Conservation (phyloP, 805 yeast species). For the Limtongia smithiae region DNA sequence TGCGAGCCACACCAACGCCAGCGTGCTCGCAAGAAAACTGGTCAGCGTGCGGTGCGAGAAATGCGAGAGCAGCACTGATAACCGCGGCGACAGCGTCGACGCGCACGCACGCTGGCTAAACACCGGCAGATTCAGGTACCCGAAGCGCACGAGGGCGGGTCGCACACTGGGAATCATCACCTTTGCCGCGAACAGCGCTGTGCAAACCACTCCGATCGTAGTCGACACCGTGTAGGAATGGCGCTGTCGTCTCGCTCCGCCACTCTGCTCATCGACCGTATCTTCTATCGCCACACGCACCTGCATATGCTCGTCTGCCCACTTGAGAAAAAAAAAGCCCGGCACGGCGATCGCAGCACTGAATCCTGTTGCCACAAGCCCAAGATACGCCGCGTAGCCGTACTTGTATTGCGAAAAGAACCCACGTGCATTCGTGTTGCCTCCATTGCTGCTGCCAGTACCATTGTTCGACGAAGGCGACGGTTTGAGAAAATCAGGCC, state of each 20-base stretch:
- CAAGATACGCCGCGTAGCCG: constrained; percentile 14
- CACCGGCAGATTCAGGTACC: constrained; percentile 14
- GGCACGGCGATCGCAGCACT: constrained; percentile 4
- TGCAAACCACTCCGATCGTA: constrained; percentile 2
- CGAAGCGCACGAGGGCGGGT: constrained; percentile 8
- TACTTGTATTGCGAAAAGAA: constrained; percentile 1
- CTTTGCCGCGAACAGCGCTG: constrained; percentile 9
- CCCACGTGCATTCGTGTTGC: too few relatives aligned
- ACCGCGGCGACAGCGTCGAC: constrained; percentile 5
- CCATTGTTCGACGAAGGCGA: too few relatives aligned
- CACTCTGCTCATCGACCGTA: constrained; percentile 3
- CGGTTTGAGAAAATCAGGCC: background rate
- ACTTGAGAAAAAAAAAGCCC: background rate
- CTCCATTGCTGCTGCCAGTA: too few relatives aligned
- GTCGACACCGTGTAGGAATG: constrained; percentile 23
- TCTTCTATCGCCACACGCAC: background rate
- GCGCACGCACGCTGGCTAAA: background rate
- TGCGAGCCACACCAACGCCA: constrained; percentile 15
- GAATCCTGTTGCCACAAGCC: constrained; percentile 10
- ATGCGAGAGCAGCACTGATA: constrained; percentile 10
- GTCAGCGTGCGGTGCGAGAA: constrained; percentile 8
- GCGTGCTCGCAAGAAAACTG: constrained; percentile 11
- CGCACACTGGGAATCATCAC: constrained; percentile 10
- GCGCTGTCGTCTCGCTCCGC: constrained; percentile 16
- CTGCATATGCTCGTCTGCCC: constrained; percentile 3